Evolutionary conservation across 1,139 yeast species (phyloP).

Genomic region (Lizanozyma gosingica): DNA sequence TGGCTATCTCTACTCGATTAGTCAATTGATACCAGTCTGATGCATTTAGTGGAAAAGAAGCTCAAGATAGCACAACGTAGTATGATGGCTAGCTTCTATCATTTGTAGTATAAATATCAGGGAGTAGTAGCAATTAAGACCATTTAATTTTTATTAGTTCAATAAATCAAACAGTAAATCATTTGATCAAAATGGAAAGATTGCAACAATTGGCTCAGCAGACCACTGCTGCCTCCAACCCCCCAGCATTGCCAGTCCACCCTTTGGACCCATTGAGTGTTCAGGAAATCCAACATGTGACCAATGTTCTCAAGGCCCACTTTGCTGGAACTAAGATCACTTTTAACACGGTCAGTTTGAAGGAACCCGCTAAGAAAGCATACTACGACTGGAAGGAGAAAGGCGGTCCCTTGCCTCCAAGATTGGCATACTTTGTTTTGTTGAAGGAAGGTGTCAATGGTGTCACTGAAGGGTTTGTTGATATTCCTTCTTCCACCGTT

Average conservation of each 20-base stretch:
- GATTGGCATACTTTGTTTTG: constrained; percentile 59
- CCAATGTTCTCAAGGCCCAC: constrained; percentile 24
- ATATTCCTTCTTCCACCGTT: constrained; percentile 39
- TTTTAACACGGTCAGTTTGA: constrained; percentile 62
- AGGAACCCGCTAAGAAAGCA: constrained; percentile 60
- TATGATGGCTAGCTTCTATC: too few species aligned
- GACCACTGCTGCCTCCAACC: constrained; percentile 45
- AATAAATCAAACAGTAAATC: too few species aligned
- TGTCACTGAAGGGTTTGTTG: constrained; percentile 62
- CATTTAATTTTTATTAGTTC: too few species aligned
- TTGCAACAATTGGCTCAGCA: constrained; percentile 57
- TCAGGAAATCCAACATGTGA: constrained; percentile 38
- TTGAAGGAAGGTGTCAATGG: constrained; percentile 54
- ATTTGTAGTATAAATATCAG: too few species aligned
- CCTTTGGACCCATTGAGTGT: constrained; percentile 67
- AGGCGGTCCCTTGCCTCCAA: constrained; percentile 53
- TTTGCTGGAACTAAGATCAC: constrained; percentile 39
- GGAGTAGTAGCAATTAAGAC: too few species aligned
- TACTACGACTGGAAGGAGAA: constrained; percentile 59
- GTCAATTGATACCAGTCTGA: too few species aligned
- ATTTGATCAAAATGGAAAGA: constrained; percentile 72
- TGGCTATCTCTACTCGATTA: not conserved
- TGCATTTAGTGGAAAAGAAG: too few species aligned
- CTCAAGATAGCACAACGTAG: too few species aligned
- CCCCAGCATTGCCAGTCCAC: constrained; percentile 50